Conservation (phyloP, 148 eudicot genomes). For the Euryodendron excelsum region DNA sequence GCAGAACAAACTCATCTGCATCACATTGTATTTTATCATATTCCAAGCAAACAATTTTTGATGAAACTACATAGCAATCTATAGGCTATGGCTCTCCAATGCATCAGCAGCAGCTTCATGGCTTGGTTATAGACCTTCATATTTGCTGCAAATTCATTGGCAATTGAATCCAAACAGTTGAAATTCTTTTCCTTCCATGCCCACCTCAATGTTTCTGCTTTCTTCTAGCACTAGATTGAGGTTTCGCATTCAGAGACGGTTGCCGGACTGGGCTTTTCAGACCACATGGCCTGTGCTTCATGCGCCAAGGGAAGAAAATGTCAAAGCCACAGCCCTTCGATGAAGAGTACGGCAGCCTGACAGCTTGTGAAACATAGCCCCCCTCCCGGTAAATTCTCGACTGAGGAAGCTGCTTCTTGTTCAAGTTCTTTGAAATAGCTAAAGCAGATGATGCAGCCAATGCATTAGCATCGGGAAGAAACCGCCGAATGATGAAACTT, state of each 20-base stretch:
- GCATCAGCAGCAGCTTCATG: too few relatives aligned
- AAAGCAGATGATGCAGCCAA: too few relatives aligned
- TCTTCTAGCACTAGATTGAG: too few relatives aligned
- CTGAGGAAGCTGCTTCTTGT: background rate
- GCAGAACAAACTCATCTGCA: background rate
- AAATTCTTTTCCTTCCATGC: background rate
- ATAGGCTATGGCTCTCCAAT: too few relatives aligned
- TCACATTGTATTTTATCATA: background rate
- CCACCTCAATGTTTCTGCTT: conserved; percentile 8
- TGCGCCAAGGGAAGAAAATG: conserved; percentile 56
- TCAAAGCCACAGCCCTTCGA: conserved; percentile 60
- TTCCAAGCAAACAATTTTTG: too few relatives aligned
- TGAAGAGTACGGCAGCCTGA: conserved; percentile 27
- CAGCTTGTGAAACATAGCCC: conserved; percentile 18
- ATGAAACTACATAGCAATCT: too few relatives aligned
- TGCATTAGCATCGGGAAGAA: conserved; percentile 66
- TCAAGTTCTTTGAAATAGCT: conserved; percentile 22
- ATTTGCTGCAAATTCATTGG: too few relatives aligned
- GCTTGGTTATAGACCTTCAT: too few relatives aligned
- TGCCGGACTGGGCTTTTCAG: conserved; percentile 44
- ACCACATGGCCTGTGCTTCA: conserved; percentile 48
- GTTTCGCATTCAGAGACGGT: conserved; percentile 29
- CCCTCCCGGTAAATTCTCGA: too few relatives aligned
- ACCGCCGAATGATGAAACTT: conserved; percentile 61
- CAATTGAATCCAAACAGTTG: background rate